phyloP scores from a whole-genome alignment of 257 asterid genomes.

The Coffea eugenioides region DNA sequence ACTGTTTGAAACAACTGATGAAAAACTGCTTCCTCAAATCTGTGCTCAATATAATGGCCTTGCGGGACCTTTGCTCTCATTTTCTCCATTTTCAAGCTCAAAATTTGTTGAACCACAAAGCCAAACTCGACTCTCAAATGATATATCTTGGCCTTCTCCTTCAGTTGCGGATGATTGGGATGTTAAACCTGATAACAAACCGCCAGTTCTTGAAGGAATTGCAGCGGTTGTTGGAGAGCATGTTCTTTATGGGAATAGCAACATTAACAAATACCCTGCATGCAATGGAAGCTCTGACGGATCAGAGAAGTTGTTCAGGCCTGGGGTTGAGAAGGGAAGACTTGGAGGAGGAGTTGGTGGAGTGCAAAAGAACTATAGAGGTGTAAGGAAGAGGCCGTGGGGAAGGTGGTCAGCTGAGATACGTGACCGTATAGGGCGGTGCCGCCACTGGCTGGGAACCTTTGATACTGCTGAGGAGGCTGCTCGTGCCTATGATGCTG shows the following conservation, averaged over 20 bases:
- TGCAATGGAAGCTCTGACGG: not conserved
- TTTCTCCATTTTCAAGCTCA: slow-evolving; percentile 25
- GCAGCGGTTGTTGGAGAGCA: slow-evolving; percentile 82
- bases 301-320: not conserved
- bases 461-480: slow-evolving; percentile 94
- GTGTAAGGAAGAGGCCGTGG: slow-evolving; percentile 88
- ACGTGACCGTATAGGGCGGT: slow-evolving; percentile 80
- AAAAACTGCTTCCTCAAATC: slow-evolving; percentile 7
- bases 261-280: not conserved
- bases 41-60: not conserved
- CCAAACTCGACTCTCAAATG: slow-evolving; percentile 6
- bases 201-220: slow-evolving; percentile 68
- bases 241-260: slow-evolving; percentile 48
- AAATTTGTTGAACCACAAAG: not conserved
- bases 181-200: slow-evolving; percentile 7
- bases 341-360: not conserved
- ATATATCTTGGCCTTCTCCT: not conserved
- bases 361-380: slow-evolving; percentile 50
- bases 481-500: slow-evolving; percentile 91
- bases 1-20: slow-evolving; percentile 14
- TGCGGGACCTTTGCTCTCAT: slow-evolving; percentile 4
- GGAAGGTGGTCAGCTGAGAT: slow-evolving; percentile 94
- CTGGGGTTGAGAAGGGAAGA: not conserved
- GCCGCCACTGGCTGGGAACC: slow-evolving; percentile 90
- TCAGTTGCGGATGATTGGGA: not conserved